Conservation (phyloP, 345 rosid species). For the Camelina hispida region DNA sequence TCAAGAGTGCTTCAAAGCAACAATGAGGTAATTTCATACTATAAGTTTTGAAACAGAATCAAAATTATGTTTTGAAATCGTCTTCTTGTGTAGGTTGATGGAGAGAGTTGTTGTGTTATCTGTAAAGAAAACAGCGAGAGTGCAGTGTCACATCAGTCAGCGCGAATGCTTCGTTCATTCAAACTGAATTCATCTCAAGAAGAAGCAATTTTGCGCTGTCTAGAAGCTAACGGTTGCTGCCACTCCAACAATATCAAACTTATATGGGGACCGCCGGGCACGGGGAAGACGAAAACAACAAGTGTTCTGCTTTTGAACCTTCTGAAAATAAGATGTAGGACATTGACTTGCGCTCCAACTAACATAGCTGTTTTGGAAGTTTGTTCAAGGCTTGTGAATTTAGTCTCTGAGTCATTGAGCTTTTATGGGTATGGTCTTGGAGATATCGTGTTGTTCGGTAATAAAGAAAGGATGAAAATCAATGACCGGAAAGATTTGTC, state of each 20-base stretch:
- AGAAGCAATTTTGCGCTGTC: conserved; percentile 44
- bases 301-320: conserved; percentile 46
- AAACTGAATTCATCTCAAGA: conserved; percentile 51
- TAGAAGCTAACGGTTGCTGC: conserved; percentile 31
- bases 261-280: conserved; percentile 70
- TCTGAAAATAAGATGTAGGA: conserved; percentile 48
- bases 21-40: conserved; percentile 34
- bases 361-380: conserved; percentile 55
- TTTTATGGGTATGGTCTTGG: conserved; percentile 46
- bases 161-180: conserved; percentile 7
- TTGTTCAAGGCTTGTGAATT: conserved; percentile 41
- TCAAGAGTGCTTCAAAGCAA: conserved; percentile 40
- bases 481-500: conserved; percentile 38
- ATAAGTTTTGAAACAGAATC: not conserved
- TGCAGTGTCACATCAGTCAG: not conserved
- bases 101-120: conserved; percentile 37
- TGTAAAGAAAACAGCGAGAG: conserved; percentile 38
- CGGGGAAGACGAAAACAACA: conserved; percentile 59
- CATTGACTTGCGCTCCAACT: conserved; percentile 60
- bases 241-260: conserved; percentile 48
- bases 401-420: conserved; percentile 29
- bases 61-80: not conserved
- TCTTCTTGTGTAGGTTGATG: conserved; percentile 43
- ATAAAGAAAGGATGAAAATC: conserved; percentile 47
- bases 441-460: conserved; percentile 55